phyloP scores from a whole-genome alignment of 805 yeast species.

The Wickerhamomyces bovis region DNA sequence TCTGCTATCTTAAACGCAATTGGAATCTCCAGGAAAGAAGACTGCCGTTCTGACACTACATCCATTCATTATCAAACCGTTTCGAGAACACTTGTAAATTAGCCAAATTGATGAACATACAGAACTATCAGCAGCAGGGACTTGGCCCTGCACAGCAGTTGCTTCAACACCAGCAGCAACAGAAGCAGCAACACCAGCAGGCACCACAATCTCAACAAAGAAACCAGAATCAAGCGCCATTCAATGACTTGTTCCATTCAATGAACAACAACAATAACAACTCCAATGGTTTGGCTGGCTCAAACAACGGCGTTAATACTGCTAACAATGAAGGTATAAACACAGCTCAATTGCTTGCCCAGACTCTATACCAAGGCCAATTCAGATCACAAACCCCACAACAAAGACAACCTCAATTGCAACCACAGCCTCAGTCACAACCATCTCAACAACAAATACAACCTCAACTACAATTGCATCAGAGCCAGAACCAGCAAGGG shows the following conservation, averaged over 20 bases:
- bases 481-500: not conserved
- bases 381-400: constrained; percentile 31
- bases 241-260: constrained; percentile 20
- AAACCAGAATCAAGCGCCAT: constrained; percentile 14
- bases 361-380: constrained; percentile 34
- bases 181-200: constrained; percentile 11
- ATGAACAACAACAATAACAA: constrained; percentile 16
- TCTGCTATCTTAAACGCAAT: not conserved
- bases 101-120: constrained; percentile 16
- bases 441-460: constrained; percentile 14
- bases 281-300: constrained; percentile 7
- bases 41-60: not conserved
- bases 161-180: constrained; percentile 21
- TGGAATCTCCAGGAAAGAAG: not conserved
- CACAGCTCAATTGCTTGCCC: constrained; percentile 33
- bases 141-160: constrained; percentile 22
- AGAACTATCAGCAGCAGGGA: constrained; percentile 21
- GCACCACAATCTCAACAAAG: constrained; percentile 15
- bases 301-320: not conserved
- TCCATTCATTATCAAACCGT: not conserved
- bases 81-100: not conserved
- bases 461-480: constrained; percentile 10
- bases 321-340: constrained; percentile 20
- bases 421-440: constrained; percentile 24
- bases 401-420: constrained; percentile 23